These are phyloP conservation scores for Tetracentron sinense DNA, from an alignment of 164 flowering plant species.

Conservation along the genomic window DNA sequence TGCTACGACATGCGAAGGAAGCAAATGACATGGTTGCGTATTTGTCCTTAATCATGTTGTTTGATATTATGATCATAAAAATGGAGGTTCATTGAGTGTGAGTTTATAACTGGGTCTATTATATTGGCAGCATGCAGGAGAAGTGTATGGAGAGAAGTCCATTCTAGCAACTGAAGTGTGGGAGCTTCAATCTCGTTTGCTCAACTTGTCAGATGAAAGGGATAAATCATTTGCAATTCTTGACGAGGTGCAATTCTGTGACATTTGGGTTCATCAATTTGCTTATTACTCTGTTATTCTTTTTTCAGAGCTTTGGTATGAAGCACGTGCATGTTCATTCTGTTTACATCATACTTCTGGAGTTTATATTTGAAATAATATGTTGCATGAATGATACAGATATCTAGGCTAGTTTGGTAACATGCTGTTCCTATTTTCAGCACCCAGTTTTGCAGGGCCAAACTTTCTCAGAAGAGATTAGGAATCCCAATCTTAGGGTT, in stretches of 20 bases:
- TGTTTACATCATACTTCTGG: background rate
- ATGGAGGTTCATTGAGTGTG: too few relatives aligned
- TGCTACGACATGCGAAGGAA: conserved; percentile 63
- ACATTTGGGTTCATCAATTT: conserved; percentile 1
- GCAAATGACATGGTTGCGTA: conserved; percentile 76
- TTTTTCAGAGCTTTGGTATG: background rate
- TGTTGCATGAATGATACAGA: too few relatives aligned
- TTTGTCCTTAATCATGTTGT: conserved; percentile 3
- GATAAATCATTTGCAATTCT: conserved; percentile 64
- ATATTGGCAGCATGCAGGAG: conserved; percentile 77
- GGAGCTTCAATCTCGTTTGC: conserved; percentile 77
- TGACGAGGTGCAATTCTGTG: conserved; percentile 53
- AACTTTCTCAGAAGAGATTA: too few relatives aligned
- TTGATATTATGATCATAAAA: too few relatives aligned
- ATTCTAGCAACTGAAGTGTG: conserved; percentile 82
- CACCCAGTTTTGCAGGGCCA: too few relatives aligned
- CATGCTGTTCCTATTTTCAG: too few relatives aligned
- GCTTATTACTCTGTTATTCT: conserved; percentile 4
- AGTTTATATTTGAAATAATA: too few relatives aligned
- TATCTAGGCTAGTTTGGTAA: too few relatives aligned
- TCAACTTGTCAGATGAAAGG: conserved; percentile 61
- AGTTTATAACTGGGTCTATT: background rate
- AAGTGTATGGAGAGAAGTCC: conserved; percentile 85
- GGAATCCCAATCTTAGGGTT: too few relatives aligned
- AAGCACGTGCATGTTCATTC: background rate